These are phyloP conservation scores for Cryptococcus sp. DNA, from an alignment of 1,284 basidiomycete species.

Conservation along the genomic window DNA sequence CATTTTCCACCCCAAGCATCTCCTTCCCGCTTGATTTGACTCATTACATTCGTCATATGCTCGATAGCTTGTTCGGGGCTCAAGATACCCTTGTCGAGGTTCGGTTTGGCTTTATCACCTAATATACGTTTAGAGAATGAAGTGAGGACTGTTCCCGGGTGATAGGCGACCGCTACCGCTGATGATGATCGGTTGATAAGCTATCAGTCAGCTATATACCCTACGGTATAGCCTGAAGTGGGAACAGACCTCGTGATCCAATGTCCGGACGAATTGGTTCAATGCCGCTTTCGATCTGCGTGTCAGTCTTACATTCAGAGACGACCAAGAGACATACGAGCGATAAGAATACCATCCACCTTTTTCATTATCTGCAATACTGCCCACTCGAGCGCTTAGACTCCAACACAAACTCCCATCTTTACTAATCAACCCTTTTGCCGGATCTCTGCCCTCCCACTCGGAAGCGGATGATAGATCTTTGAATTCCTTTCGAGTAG, in stretches of 20 bases:
- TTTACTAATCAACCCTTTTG: slow-evolving; percentile 39
- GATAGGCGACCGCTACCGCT: slow-evolving; percentile 50
- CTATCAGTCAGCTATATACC: slow-evolving; percentile 7
- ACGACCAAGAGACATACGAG: slow-evolving; percentile 37
- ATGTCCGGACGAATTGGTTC: slow-evolving; percentile 66
- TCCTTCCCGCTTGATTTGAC: slow-evolving; percentile 25
- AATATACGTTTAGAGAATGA: slow-evolving; percentile 38
- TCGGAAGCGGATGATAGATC: slow-evolving; percentile 9
- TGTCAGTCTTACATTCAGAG: background rate
- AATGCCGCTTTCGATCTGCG: slow-evolving; percentile 64
- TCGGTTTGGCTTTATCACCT: slow-evolving; percentile 28
- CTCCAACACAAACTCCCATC: slow-evolving; percentile 47
- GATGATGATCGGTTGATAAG: slow-evolving; percentile 24
- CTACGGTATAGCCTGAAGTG: background rate
- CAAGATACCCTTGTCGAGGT: slow-evolving; percentile 53
- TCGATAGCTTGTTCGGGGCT: slow-evolving; percentile 60
- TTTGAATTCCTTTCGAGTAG: slow-evolving; percentile 36
- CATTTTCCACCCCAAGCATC: slow-evolving; percentile 58
- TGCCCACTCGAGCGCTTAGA: slow-evolving; percentile 52
- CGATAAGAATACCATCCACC: slow-evolving; percentile 69
- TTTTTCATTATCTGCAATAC: slow-evolving; percentile 49
- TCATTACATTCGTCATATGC: slow-evolving; percentile 58
- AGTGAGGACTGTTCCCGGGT: slow-evolving; percentile 44
- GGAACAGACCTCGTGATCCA: slow-evolving; percentile 58
- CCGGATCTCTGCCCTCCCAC: slow-evolving; percentile 37